A percentile compares a stretch with the other conserved stretches of the same genome.
Conservation (phyloP, 2,329 filamentous ascomycete genomes). For the Sporothrix dimorphospora region DNA sequence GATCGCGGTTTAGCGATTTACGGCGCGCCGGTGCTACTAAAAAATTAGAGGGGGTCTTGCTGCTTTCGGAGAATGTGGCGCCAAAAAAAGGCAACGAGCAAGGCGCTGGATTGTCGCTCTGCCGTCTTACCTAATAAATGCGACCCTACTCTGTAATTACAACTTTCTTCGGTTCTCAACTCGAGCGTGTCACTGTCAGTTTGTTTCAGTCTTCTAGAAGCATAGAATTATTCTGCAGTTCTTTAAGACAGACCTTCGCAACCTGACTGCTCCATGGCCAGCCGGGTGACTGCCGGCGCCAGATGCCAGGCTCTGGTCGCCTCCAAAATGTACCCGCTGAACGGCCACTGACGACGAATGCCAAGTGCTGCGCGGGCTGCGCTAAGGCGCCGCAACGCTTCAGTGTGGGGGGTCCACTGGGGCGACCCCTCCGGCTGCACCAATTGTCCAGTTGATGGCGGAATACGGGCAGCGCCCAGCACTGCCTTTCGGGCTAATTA, state of each 20-base stretch:
- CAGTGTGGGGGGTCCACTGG: neutral
- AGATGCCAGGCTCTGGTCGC: neutral
- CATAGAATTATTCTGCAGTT: neutral
- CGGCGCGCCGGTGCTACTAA: neutral
- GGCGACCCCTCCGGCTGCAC: neutral
- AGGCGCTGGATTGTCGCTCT: neutral
- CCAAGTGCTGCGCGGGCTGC: neutral
- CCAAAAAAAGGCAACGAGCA: neutral
- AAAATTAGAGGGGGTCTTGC: neutral
- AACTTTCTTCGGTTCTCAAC: too few species aligned
- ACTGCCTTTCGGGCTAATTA: constrained; percentile 4
- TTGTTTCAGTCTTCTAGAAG: neutral
- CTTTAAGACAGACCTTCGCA: too few species aligned
- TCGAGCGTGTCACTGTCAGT: neutral
- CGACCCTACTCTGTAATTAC: neutral
- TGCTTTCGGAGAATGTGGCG: constrained; percentile 4
- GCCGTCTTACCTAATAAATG: constrained; percentile 10
- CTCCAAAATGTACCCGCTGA: neutral
- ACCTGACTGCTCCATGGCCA: too few species aligned
- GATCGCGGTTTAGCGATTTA: neutral
- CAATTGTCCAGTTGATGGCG: neutral
- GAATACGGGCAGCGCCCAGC: constrained; percentile 4
- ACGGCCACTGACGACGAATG: neutral
- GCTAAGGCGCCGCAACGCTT: neutral
- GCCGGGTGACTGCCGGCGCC: neutral